A percentile compares a stretch with the other conserved stretches of the same genome.
Evolutionary conservation across 1,284 basidiomycete species (phyloP).

Genomic region (Puccinia coronata): DNA sequence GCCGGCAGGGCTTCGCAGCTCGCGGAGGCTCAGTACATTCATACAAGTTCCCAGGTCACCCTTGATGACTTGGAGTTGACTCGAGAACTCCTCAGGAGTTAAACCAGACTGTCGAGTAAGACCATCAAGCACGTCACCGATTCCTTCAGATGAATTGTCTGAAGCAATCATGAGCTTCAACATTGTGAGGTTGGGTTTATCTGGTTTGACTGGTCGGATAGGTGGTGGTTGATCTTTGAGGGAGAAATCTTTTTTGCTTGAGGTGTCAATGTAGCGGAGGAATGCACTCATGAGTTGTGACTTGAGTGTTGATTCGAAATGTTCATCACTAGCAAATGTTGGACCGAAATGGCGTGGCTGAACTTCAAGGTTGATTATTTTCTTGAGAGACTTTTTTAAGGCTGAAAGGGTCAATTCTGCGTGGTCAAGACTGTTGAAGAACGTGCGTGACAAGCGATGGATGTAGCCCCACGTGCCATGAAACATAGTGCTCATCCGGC

Average conservation of each 20-base stretch:
- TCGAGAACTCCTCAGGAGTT: background rate
- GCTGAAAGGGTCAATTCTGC: background rate
- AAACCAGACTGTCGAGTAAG: too few species aligned
- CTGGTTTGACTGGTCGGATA: background rate
- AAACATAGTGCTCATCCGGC: constrained; percentile 1
- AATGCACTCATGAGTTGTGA: constrained; percentile 3
- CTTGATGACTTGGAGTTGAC: background rate
- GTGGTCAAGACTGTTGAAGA: background rate
- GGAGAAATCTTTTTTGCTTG: background rate
- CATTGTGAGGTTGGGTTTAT: constrained; percentile 1
- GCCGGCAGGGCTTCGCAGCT: background rate
- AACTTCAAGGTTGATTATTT: background rate
- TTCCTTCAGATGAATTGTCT: constrained; percentile 24
- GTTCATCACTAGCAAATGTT: background rate
- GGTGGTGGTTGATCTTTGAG: background rate
- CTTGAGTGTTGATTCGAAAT: background rate
- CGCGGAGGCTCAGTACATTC: background rate
- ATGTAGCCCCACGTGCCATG: constrained; percentile 29
- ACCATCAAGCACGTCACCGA: constrained; percentile 2
- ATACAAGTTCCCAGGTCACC: constrained; percentile 23
- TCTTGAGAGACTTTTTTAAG: background rate
- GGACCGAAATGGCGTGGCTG: constrained; percentile 1
- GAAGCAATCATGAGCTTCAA: constrained; percentile 27
- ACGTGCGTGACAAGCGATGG: background rate
- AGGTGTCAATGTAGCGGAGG: background rate